phyloP scores from a whole-genome alignment of 495 filamentous ascomycete genomes.

The Endocarpon pusillum region DNA sequence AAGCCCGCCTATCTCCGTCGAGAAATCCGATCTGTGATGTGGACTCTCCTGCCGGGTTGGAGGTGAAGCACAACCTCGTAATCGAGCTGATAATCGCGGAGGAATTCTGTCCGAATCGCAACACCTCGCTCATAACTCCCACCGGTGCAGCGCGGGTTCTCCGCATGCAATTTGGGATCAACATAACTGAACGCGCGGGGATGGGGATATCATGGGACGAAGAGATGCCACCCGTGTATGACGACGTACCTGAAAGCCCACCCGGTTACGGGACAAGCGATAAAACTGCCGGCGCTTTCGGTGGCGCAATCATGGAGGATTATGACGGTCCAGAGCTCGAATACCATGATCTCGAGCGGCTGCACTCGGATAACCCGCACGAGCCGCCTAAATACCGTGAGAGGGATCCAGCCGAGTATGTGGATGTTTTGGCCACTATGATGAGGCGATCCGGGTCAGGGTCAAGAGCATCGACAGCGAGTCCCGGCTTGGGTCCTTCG shows the following conservation, averaged over 20 bases:
- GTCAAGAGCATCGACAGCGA: not conserved
- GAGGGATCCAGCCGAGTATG: too few species aligned
- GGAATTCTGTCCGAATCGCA: slow-evolving; percentile 63
- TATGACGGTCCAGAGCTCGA: slow-evolving; percentile 16
- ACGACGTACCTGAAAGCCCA: slow-evolving; percentile 79
- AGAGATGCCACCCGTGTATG: slow-evolving; percentile 85
- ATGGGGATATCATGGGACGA: slow-evolving; percentile 95
- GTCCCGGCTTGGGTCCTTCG: not conserved
- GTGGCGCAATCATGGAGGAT: slow-evolving; percentile 22
- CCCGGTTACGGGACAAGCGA: slow-evolving; percentile 49
- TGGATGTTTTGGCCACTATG: not conserved
- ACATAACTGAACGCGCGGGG: slow-evolving; percentile 67
- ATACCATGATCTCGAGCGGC: not conserved
- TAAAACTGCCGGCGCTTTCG: slow-evolving; percentile 5
- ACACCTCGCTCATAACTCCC: slow-evolving; percentile 54
- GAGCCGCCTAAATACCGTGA: too few species aligned
- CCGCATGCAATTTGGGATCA: slow-evolving; percentile 74
- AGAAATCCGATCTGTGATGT: slow-evolving; percentile 60
- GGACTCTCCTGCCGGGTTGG: slow-evolving; percentile 58
- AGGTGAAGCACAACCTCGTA: slow-evolving; percentile 67
- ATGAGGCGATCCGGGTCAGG: not conserved
- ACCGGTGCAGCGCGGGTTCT: slow-evolving; percentile 84
- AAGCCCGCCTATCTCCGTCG: slow-evolving; percentile 44
- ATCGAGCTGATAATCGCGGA: slow-evolving; percentile 90
- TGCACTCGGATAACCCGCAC: too few species aligned